Base-by-base conservation (phyloP, 305 asterid species). In the Rubia tinctorum region DNA sequence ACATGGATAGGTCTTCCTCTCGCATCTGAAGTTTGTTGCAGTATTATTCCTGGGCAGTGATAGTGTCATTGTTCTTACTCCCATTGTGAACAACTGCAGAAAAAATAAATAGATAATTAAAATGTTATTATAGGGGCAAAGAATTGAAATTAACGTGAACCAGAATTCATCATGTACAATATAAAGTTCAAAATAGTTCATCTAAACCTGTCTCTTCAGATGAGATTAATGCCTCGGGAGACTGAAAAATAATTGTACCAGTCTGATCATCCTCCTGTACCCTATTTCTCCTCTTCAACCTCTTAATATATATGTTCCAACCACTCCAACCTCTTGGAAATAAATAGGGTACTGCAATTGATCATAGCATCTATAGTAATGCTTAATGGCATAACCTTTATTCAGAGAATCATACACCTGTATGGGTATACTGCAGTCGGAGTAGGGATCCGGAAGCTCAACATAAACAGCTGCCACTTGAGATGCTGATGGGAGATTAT, bases 321-420 rank as follows among this genome's bases (percentile, higher is more conserved):
- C 73, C 73, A 6, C 20, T 5, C 15, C 74, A 45, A 0, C 73
- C 71, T 6, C 23, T 14, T 4, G 65, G 30, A 14, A 74, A 74
- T 7, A 78, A 43, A 78, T 2, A 0, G 73, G 70, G 45, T 78
- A 74, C 5, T 74, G 75, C 22, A 78, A 42, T 0, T 76, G 78
- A 51, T 78, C 65, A 14, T 78, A 78, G 3, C 75, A 73, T 1
- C 68, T 59, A 53, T 47, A 78, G 14, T 47, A 69, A 13, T 78
- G 60, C 0, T 51, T 23, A 0, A 73, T 30, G 0, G 8, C 51
- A 58, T 2, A 51, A 3, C 6, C 4, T 20, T 4, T 7, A 15
- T 13, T 0, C 64, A 25, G 0, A 4, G n/a, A 17, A 15, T 62
- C 27, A 17, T 78, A 78, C 0, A 68, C 69, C 0, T 70, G 63